These are phyloP conservation scores for Fusarium virguliforme DNA, from an alignment of 2,329 filamentous ascomycete genomes.

Conservation along the genomic window DNA sequence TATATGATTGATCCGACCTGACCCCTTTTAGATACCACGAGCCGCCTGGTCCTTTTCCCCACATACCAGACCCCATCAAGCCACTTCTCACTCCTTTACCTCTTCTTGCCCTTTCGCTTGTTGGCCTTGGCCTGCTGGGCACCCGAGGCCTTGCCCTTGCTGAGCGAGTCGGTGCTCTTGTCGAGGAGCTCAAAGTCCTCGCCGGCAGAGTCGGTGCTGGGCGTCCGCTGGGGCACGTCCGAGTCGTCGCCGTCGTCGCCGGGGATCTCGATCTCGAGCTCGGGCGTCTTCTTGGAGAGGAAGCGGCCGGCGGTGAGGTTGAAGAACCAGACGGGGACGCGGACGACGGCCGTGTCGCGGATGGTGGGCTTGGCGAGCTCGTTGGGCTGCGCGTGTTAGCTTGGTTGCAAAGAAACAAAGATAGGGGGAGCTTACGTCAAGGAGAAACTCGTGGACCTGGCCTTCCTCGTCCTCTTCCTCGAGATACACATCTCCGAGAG, in stretches of 20 bases:
- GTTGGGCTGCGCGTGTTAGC: conserved; percentile 70
- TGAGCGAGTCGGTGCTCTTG: conserved; percentile 71
- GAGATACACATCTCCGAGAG: conserved; percentile 92
- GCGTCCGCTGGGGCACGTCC: conserved; percentile 67
- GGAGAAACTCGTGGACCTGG: conserved; percentile 83
- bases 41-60: conserved; percentile 7
- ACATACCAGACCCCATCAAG: conserved; percentile 21
- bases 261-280: conserved; percentile 58
- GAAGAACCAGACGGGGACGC: conserved; percentile 83
- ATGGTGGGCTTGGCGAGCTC: conserved; percentile 85
- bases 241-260: conserved; percentile 62
- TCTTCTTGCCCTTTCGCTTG: conserved; percentile 71
- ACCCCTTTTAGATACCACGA: conserved; percentile 23
- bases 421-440: conserved; percentile 78
- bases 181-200: conserved; percentile 77
- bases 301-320: conserved; percentile 68
- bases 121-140: conserved; percentile 64
- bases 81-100: conserved; percentile 54
- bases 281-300: conserved; percentile 59
- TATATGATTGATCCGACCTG: conserved; percentile 10
- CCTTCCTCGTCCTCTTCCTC: conserved; percentile 93
- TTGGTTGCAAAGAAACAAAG: background rate
- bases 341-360: conserved; percentile 85
- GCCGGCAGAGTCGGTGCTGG: conserved; percentile 71
- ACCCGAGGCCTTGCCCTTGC: conserved; percentile 67